Evolutionary conservation across 1,139 yeast species (phyloP).

Genomic region (Lodderomyces orthopsilosis): DNA sequence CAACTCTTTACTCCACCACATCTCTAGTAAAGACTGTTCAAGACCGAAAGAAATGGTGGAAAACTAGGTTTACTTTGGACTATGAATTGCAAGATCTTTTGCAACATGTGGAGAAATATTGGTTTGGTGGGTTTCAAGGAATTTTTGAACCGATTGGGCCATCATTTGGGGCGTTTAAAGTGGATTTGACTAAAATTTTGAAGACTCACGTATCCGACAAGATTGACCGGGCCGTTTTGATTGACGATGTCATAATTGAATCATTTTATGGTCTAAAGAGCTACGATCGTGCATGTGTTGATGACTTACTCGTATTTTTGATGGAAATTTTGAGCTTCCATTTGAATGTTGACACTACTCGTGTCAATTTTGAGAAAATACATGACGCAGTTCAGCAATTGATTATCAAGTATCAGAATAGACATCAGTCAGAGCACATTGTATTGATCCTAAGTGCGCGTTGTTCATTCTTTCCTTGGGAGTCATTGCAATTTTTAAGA

Average conservation of each 20-base stretch:
- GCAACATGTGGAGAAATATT: conserved; percentile 55
- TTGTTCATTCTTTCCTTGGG: conserved; percentile 84
- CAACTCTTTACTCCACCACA: conserved; percentile 56
- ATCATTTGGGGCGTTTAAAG: conserved; percentile 34
- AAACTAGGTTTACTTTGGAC: conserved; percentile 61
- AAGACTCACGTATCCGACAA: conserved; percentile 37
- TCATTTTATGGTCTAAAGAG: conserved; percentile 49
- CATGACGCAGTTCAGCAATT: conserved; percentile 24
- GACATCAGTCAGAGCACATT: conserved; percentile 40
- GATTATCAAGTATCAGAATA: conserved; percentile 37
- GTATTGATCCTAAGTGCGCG: conserved; percentile 65
- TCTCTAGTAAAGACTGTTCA: conserved; percentile 52
- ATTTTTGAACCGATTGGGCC: conserved; percentile 39
- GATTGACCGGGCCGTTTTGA: conserved; percentile 24
- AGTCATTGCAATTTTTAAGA: conserved; percentile 60
- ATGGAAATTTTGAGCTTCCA: conserved; percentile 59
- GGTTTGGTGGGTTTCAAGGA: conserved; percentile 83
- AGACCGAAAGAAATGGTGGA: conserved; percentile 79
- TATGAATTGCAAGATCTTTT: conserved; percentile 51
- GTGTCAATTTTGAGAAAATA: conserved; percentile 51
- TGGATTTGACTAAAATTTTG: conserved; percentile 32
- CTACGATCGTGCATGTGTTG: conserved; percentile 21
- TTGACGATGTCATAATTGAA: conserved; percentile 51
- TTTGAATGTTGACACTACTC: conserved; percentile 55
- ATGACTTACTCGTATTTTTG: conserved; percentile 63